A percentile compares a stretch with the other conserved stretches of the same genome.
Conservation (phyloP, 805 yeast genomes). For the Wickerhamiella sergipiensis region DNA sequence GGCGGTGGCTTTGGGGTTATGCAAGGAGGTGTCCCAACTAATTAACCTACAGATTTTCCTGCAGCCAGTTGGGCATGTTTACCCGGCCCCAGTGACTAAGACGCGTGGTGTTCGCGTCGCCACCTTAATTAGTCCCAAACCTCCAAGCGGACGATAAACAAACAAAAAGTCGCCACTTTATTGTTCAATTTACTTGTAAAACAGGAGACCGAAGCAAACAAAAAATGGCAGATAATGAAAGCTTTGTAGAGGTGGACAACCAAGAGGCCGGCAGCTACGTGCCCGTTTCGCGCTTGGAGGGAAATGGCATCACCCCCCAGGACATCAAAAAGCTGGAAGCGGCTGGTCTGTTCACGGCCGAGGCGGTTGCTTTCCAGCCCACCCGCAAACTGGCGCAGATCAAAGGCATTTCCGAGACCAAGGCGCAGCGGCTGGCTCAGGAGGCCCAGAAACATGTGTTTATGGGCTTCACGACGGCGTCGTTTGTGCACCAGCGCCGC, state of each 20-base stretch:
- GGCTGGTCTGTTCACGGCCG: conserved; percentile 80
- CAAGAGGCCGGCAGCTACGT: conserved; percentile 6
- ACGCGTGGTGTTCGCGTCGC: conserved; percentile 2
- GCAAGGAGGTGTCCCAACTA: conserved; percentile 1
- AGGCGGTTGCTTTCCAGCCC: conserved; percentile 86
- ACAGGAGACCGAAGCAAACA: too few relatives aligned
- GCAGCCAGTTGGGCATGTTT: not conserved
- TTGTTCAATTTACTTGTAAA: too few relatives aligned
- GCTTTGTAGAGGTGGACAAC: conserved; percentile 2
- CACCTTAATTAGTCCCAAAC: not conserved
- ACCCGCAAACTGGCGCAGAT: conserved; percentile 61
- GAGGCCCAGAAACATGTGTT: conserved; percentile 85
- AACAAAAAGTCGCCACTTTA: not conserved
- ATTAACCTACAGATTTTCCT: conserved; percentile 2
- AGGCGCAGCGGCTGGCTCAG: conserved; percentile 69
- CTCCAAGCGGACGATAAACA: not conserved
- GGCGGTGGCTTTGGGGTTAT: not conserved
- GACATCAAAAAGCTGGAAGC: conserved; percentile 73
- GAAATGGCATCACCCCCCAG: conserved; percentile 70
- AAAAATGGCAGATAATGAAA: not conserved
- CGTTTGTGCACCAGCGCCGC: conserved; percentile 81
- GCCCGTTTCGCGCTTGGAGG: conserved; percentile 27
- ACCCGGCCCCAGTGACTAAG: not conserved
- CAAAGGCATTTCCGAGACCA: conserved; percentile 90
- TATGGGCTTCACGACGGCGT: conserved; percentile 94